Conservation (phyloP, 768 basidiomycete genomes). For the Tricholoma sp. region DNA sequence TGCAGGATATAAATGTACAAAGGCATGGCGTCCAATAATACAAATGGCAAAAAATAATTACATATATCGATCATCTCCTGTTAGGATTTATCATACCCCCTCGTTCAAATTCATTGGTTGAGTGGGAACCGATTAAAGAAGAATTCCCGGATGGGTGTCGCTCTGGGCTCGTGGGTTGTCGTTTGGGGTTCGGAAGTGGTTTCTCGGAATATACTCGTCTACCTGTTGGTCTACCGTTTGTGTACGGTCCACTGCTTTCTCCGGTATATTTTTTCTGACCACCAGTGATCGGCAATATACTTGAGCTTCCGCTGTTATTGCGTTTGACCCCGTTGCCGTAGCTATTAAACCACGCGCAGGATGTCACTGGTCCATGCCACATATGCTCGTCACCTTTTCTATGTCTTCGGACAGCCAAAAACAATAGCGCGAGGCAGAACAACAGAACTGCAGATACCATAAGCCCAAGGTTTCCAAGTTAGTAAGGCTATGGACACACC, state of each 20-base stretch:
- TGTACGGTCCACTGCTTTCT: conserved; percentile 10
- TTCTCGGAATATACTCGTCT: conserved; percentile 14
- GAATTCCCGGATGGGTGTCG: conserved; percentile 28
- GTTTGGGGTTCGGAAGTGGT: conserved; percentile 17
- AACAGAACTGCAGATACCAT: conserved; percentile 27
- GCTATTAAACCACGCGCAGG: conserved; percentile 65
- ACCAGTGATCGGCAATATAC: conserved; percentile 32
- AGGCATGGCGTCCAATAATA: background rate
- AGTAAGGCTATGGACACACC: conserved; percentile 35
- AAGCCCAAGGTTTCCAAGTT: background rate
- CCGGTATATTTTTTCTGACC: conserved; percentile 6
- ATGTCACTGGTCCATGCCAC: conserved; percentile 68
- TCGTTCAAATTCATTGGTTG: conserved; percentile 33
- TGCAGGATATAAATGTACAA: background rate
- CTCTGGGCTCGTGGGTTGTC: conserved; percentile 18
- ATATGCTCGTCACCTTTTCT: conserved; percentile 46
- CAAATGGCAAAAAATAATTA: background rate
- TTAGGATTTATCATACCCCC: conserved; percentile 41
- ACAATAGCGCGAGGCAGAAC: conserved; percentile 31
- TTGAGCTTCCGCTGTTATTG: conserved; percentile 32
- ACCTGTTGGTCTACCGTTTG: conserved; percentile 13
- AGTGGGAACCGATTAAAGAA: conserved; percentile 26
- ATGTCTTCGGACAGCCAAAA: conserved; percentile 39
- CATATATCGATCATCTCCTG: conserved; percentile 20
- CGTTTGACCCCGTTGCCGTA: conserved; percentile 37